Conservation (phyloP, 352 stramenopile genomes). For the Phytophthora chlamydospora region DNA sequence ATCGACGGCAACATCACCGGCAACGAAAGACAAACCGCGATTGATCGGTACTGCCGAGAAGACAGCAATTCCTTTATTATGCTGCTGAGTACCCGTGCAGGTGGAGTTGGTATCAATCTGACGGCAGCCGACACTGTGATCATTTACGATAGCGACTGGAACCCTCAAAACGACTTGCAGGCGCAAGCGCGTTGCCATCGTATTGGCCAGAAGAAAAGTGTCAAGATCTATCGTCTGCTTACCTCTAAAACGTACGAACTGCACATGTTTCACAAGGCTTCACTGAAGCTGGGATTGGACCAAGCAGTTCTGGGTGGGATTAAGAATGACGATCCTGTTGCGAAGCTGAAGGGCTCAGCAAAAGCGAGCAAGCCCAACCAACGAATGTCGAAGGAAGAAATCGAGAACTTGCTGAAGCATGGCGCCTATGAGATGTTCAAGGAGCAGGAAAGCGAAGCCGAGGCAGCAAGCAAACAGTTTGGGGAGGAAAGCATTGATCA, state of each 20-base stretch:
- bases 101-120: conserved; percentile 99
- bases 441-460: conserved; percentile 89
- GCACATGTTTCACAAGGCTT: conserved; percentile 94
- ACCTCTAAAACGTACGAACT: conserved; percentile 94
- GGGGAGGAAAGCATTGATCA: conserved; percentile 98
- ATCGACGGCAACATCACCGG: conserved; percentile 99
- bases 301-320: conserved; percentile 92
- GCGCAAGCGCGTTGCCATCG: conserved; percentile 92
- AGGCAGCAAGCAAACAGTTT: conserved; percentile 95
- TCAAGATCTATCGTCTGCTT: conserved; percentile 94
- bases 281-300: conserved; percentile 92
- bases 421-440: conserved; percentile 95
- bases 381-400: conserved; percentile 89
- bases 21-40: conserved; percentile 94
- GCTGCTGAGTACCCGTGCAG: conserved; percentile 97
- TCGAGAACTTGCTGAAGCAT: conserved; percentile 93
- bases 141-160: conserved; percentile 99
- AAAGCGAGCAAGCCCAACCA: conserved; percentile 47
- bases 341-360: conserved; percentile 46
- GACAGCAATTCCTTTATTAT: conserved; percentile 93
- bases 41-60: conserved; percentile 90
- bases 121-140: conserved; percentile 90
- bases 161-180: conserved; percentile 96
- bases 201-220: conserved; percentile 93
- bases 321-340: conserved; percentile 62